Evolutionary conservation across 148 eudicot genomes (phyloP).

Genomic region (Hydrangea macrophylla): DNA sequence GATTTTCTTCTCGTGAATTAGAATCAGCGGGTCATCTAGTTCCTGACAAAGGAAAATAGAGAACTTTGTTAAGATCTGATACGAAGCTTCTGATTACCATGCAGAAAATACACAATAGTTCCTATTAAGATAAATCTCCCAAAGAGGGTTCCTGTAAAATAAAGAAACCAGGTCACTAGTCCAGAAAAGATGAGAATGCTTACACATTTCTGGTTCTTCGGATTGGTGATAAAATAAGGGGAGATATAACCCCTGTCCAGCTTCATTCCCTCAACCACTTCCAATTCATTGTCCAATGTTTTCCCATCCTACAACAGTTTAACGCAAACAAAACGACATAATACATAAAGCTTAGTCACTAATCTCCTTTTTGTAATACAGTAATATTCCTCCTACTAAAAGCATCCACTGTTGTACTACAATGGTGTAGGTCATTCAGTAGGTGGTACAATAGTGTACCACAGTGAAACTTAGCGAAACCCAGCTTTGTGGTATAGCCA

Average conservation of each 20-base stretch:
- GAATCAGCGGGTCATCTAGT: constrained; percentile 54
- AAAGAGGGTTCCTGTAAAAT: background rate
- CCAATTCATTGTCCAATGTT: constrained; percentile 41
- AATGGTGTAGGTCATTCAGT: too few relatives aligned
- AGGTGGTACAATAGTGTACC: too few relatives aligned
- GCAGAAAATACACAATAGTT: background rate
- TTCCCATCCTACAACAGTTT: constrained; percentile 40
- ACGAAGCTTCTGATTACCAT: background rate
- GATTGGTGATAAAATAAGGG: constrained; percentile 49
- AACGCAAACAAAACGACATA: background rate
- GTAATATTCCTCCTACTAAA: background rate
- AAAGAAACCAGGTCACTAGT: background rate
- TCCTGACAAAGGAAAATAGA: constrained; percentile 24
- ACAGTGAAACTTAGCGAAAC: too few relatives aligned
- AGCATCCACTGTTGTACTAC: too few relatives aligned
- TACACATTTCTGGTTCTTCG: constrained; percentile 57
- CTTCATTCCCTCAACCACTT: constrained; percentile 65
- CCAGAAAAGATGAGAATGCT: constrained; percentile 6
- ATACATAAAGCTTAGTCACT: background rate
- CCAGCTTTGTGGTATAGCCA: too few relatives aligned
- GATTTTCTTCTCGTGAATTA: constrained; percentile 64
- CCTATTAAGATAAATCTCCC: background rate
- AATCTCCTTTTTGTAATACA: background rate
- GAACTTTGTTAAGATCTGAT: background rate
- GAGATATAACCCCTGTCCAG: constrained; percentile 55